Percentiles rank a stretch among this genome's conserved stretches.
These are phyloP conservation scores for Pythium dissimile DNA, from an alignment of 352 stramenopile genomes.

Conservation along the genomic window DNA sequence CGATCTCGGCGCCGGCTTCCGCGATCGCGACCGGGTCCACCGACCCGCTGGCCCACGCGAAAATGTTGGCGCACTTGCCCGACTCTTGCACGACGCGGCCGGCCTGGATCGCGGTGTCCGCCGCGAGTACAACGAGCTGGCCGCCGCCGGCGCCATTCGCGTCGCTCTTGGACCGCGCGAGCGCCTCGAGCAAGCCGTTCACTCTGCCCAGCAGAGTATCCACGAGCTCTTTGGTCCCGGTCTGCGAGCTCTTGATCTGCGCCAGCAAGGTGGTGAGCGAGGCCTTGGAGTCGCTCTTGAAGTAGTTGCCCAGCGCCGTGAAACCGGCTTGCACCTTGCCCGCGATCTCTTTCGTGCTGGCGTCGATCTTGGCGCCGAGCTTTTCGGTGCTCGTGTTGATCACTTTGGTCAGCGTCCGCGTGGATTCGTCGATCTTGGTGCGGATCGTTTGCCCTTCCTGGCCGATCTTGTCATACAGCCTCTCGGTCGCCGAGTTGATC, in stretches of 20 bases:
- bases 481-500: slow-evolving; percentile 11
- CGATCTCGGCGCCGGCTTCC: background rate
- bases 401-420: background rate
- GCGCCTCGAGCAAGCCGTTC: background rate
- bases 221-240: background rate
- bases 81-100: background rate
- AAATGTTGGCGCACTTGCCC: background rate
- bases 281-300: background rate
- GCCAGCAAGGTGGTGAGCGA: background rate
- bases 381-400: slow-evolving; percentile 10
- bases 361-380: slow-evolving; percentile 33
- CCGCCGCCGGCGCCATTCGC: background rate
- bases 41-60: background rate
- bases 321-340: slow-evolving; percentile 21
- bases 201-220: background rate
- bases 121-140: background rate
- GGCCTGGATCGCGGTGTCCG: background rate
- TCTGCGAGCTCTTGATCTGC: background rate
- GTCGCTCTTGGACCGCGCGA: background rate
- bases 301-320: slow-evolving; percentile 1
- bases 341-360: slow-evolving; percentile 33
- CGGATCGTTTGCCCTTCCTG: slow-evolving; percentile 6
- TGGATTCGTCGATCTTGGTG: slow-evolving; percentile 3
- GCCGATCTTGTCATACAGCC: slow-evolving; percentile 13
- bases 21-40: background rate